Percentiles rank a stretch among this genome's conserved stretches.
Evolutionary conservation across 192 early-diverging fungal genomes (phyloP).

Genomic region (Chytriomyces sp.): DNA sequence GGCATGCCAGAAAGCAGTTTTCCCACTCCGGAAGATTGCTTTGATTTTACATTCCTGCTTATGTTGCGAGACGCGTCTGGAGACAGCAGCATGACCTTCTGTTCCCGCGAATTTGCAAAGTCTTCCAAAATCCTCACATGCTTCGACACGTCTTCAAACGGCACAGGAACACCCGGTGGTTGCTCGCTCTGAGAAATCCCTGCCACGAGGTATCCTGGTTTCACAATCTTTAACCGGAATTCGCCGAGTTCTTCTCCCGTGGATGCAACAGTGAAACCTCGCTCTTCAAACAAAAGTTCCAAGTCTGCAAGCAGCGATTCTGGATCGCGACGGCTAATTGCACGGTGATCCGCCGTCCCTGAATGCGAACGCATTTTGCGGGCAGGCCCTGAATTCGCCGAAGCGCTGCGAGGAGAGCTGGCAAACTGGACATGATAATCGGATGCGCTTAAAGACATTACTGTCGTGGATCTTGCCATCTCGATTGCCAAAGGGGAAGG

Average conservation of each 20-base stretch:
- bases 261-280: constrained; percentile 17
- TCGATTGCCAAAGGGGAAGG: neutral
- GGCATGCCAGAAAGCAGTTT: constrained; percentile 23
- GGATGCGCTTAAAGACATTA: constrained; percentile 25
- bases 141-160: constrained; percentile 17
- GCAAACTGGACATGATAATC: constrained; percentile 30
- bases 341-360: constrained; percentile 28
- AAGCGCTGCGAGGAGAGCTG: neutral
- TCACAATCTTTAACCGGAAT: constrained; percentile 19
- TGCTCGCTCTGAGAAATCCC: constrained; percentile 1
- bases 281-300: constrained; percentile 19
- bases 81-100: neutral
- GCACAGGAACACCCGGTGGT: constrained; percentile 5
- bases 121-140: constrained; percentile 10
- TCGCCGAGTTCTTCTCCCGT: constrained; percentile 10
- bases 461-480: constrained; percentile 13
- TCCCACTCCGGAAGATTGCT: constrained; percentile 17
- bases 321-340: constrained; percentile 28
- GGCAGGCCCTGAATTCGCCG: neutral
- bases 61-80: constrained; percentile 13
- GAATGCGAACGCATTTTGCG: constrained; percentile 30
- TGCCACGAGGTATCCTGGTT: constrained; percentile 22
- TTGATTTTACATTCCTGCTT: constrained; percentile 24
- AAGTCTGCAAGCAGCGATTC: constrained; percentile 32
- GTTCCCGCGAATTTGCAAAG: neutral